A percentile compares a stretch with the other conserved stretches of the same genome.
Evolutionary conservation across 192 early-diverging fungal genomes (phyloP).

Genomic region (Gigaspora rosea): DNA sequence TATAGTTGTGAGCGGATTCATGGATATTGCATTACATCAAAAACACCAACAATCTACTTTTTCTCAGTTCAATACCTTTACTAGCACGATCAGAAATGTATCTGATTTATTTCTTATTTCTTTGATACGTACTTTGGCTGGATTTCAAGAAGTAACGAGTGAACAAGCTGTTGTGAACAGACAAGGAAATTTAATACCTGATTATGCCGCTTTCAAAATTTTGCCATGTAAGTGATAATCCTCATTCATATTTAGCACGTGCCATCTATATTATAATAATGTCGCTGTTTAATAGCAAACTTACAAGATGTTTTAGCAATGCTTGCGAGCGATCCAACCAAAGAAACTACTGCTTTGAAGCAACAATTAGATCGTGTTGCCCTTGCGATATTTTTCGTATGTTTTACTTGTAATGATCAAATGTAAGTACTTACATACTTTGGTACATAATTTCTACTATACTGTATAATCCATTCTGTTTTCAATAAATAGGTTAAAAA

Average conservation of each 20-base stretch:
- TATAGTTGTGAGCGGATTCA: background rate
- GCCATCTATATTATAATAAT: background rate
- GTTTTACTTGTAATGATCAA: background rate
- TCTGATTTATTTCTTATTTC: constrained; percentile 11
- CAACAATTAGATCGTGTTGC: constrained; percentile 11
- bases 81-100: background rate
- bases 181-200: background rate
- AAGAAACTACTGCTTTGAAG: background rate
- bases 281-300: background rate
- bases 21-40: background rate
- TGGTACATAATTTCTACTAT: no score
- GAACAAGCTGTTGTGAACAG: background rate
- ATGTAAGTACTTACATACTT: background rate
- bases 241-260: background rate
- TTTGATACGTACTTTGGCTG: background rate
- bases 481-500: constrained; percentile 6
- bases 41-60: background rate
- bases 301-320: background rate
- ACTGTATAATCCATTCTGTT: no score
- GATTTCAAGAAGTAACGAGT: background rate
- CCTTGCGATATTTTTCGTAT: constrained; percentile 22
- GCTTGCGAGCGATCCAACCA: constrained; percentile 1
- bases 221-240: constrained; percentile 7
- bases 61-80: background rate
- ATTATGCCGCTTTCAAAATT: background rate